Evolutionary conservation across 1,284 basidiomycete species (phyloP), one percentile per base, ranked within the genome.

Genomic region (Rhizoctonia solani): DNA sequence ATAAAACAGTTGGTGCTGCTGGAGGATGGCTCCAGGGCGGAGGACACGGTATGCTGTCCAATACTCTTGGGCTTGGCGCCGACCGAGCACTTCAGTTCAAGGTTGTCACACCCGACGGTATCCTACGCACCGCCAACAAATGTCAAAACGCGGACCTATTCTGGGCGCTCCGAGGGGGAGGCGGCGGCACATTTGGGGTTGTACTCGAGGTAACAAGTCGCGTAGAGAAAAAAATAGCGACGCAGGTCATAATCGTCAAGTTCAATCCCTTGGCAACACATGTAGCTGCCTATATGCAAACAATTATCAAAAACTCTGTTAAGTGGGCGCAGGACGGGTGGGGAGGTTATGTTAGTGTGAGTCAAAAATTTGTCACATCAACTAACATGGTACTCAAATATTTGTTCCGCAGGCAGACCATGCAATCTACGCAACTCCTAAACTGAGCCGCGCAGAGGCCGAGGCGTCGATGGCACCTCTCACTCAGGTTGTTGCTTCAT

Each of bases 1-100:
- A 81, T 0, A 69, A 78, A 0, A 75, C 85, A 16, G 80, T 86
- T 11, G 84, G 85, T 14, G 81, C 85, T 1, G 82, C 81, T 16
- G 84, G 84, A 0, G 59, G 59, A 29, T 81, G 83, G 55, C 32
- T 58, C 19, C 69, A 63, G 0, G 83, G 84, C 0, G 85, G 84
- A 77, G 85, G 85, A 81, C 72, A n/a, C 76, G 66, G 13, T 9
- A 46, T 69, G 37, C 44, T 52, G n/a, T 53, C 67, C 14, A 63
- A 63, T 34, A 37, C 23, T 4, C 55, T 42, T 25, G 67, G 67
- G 11, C 59, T 68, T 6, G 67, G 67, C 0, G 72, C 83, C 25
- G 85, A 86, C 69, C 84, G 76, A 2, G 75, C 85, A 4, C 71
- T 75, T 13, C 76, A 76, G 0, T 82, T 75, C 66, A 80, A 84